Evolutionary conservation across 495 filamentous ascomycete species (phyloP), one percentile per base, ranked within the genome.

Genomic region (Hypoxylon crocopeplum): DNA sequence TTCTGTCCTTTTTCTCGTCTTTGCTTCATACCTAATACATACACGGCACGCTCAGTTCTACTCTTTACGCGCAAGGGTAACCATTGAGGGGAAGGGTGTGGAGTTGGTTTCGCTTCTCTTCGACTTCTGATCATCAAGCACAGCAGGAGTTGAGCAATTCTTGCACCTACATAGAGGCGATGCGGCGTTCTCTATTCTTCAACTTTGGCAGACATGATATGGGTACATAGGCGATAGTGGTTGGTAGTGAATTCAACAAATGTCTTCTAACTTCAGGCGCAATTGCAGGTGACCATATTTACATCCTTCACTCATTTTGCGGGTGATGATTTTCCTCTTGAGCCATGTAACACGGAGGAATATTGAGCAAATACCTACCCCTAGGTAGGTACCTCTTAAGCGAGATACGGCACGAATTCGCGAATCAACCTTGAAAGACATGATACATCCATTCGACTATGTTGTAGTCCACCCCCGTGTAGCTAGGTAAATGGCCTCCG

Each of bases 221-320:
- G 46, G n/a, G 51, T 56, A 62, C 59, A 62, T 62, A 62, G 51
- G 58, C 2, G 45, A 20, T 50, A 46, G 51, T 46, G 38, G 39
- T 56, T 46, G 38, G 39, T 56, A 62, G 45, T 50, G 19, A 62
- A 63, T 63, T 51, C 37, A 48, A 63, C 25, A 48, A 48, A 61
- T 42, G 12, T 34, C 5, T n/a, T n/a, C n/a, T n/a, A n/a, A n/a
- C n/a, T n/a, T n/a, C n/a, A n/a, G n/a, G n/a, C n/a, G n/a, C n/a
- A n/a, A n/a, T n/a, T n/a, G n/a, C n/a, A n/a, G n/a, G n/a, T n/a
- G n/a, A n/a, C n/a, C n/a, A n/a, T n/a, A n/a, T n/a, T n/a, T n/a
- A n/a, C n/a, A n/a, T n/a, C n/a, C n/a, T n/a, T n/a, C n/a, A n/a
- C n/a, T n/a, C n/a, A n/a, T n/a, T n/a, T n/a, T n/a, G n/a, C n/a